Percentiles rank a stretch among this genome's conserved stretches.
Conservation (phyloP, 2,329 filamentous ascomycete genomes). For the Hysterium pulicare region DNA sequence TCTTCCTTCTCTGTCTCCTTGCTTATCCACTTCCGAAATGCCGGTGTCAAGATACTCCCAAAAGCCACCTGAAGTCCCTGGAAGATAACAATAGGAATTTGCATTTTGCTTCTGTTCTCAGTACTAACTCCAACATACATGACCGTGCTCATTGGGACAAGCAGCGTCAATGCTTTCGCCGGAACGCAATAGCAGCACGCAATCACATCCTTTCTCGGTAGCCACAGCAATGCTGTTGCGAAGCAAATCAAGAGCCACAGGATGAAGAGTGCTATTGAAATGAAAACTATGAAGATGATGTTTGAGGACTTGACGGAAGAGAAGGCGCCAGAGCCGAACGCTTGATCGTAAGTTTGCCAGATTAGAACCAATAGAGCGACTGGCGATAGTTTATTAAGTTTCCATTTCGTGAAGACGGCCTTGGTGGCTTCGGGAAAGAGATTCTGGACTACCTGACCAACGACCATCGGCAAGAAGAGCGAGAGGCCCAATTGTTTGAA, state of each 20-base stretch:
- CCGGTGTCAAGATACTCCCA: constrained; percentile 41
- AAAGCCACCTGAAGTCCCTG: constrained; percentile 44
- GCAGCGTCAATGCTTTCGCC: constrained; percentile 68
- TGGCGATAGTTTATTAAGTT: constrained; percentile 44
- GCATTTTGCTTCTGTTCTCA: constrained; percentile 55
- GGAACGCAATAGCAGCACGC: constrained; percentile 72
- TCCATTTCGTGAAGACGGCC: constrained; percentile 51
- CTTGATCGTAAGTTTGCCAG: constrained; percentile 66
- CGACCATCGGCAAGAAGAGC: constrained; percentile 60
- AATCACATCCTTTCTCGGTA: constrained; percentile 61
- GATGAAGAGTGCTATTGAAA: constrained; percentile 62
- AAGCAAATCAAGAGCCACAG: constrained; percentile 63
- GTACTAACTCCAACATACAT: constrained; percentile 61
- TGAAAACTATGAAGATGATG: constrained; percentile 64
- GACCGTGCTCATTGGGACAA: constrained; percentile 64
- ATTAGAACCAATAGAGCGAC: constrained; percentile 49
- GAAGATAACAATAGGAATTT: constrained; percentile 62
- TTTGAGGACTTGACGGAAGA: constrained; percentile 57
- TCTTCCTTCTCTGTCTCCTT: constrained; percentile 47
- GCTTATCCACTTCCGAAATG: constrained; percentile 44
- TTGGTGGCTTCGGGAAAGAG: constrained; percentile 53
- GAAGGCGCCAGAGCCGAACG: constrained; percentile 63
- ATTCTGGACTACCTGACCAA: constrained; percentile 60
- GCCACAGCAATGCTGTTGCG: constrained; percentile 50
- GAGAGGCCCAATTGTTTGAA: constrained; percentile 67